These are phyloP conservation scores for Leucaena leucocephala DNA, from an alignment of 306 rosid genomes.

Conservation along the genomic window DNA sequence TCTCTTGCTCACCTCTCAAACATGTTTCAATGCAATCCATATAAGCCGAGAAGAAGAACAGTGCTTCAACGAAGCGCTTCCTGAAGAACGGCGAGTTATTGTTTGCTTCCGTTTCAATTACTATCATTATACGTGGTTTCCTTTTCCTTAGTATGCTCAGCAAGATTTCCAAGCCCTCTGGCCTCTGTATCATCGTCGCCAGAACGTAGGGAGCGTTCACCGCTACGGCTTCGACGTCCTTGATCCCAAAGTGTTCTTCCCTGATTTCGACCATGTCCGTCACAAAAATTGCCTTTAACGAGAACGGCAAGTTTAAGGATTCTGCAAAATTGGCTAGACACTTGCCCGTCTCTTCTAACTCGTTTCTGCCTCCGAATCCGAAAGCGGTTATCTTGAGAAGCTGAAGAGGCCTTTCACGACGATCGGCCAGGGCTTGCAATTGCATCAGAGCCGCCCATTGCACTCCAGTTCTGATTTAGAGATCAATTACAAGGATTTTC, in stretches of 20 bases:
- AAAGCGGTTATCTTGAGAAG: conserved; percentile 63
- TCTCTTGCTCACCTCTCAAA: conserved; percentile 24
- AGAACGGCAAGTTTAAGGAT: conserved; percentile 61
- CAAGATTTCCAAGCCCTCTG: conserved; percentile 57
- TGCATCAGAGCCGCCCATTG: conserved; percentile 60
- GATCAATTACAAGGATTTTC: conserved; percentile 60
- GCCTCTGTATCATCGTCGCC: conserved; percentile 52
- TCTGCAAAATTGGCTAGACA: conserved; percentile 50
- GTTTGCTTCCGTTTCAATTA: conserved; percentile 56
- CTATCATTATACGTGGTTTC: conserved; percentile 54
- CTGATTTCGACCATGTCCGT: conserved; percentile 48
- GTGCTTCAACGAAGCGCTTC: conserved; percentile 63
- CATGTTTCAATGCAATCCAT: conserved; percentile 55
- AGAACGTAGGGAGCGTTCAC: conserved; percentile 43
- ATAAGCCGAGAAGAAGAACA: conserved; percentile 55
- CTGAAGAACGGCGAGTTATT: conserved; percentile 56
- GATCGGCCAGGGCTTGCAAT: conserved; percentile 60
- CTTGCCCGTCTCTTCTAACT: conserved; percentile 46
- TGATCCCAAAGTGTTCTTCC: conserved; percentile 41
- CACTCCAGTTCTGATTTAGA: conserved; percentile 57
- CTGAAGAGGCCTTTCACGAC: conserved; percentile 44
- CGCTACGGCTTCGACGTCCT: conserved; percentile 51
- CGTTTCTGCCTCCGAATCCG: conserved; percentile 30
- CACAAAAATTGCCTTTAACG: conserved; percentile 41
- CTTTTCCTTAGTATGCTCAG: conserved; percentile 58